Percentiles rank a stretch among this genome's conserved stretches.
These are phyloP conservation scores for Sclerotiophoma versabilis DNA, from an alignment of 2,329 filamentous ascomycete genomes.

Conservation along the genomic window DNA sequence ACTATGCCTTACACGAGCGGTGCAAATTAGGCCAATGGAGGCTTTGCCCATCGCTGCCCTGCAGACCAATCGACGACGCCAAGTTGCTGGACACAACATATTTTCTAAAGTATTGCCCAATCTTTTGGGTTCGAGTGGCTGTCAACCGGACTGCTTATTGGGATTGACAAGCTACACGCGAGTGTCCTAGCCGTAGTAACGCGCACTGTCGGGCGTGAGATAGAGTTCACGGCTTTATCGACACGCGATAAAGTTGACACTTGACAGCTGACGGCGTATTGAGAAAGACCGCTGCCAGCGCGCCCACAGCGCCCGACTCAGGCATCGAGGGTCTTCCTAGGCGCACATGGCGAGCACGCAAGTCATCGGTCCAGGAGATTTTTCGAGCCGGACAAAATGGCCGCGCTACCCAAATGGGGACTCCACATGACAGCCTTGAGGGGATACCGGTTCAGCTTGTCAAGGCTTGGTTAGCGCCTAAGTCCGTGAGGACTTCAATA, in stretches of 20 bases:
- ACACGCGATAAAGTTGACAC: slow-evolving; percentile 32
- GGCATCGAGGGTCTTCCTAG: slow-evolving; percentile 19
- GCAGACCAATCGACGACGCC: background rate
- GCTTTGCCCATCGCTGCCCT: slow-evolving; percentile 16
- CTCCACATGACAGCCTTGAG: slow-evolving; percentile 19
- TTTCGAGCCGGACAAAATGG: slow-evolving; percentile 29
- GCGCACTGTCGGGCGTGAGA: background rate
- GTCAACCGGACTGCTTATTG: slow-evolving; percentile 15
- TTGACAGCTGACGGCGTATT: slow-evolving; percentile 32
- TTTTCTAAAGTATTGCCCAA: slow-evolving; percentile 19
- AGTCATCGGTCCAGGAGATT: slow-evolving; percentile 39
- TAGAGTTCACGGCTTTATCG: slow-evolving; percentile 26
- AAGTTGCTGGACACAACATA: slow-evolving; percentile 14
- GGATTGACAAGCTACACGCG: slow-evolving; percentile 28
- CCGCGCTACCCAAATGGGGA: slow-evolving; percentile 25
- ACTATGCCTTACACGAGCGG: slow-evolving; percentile 13
- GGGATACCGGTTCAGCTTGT: slow-evolving; percentile 7
- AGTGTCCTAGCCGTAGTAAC: slow-evolving; percentile 1
- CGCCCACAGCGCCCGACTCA: slow-evolving; percentile 11
- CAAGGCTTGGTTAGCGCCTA: slow-evolving; percentile 28
- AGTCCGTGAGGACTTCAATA: slow-evolving; percentile 28
- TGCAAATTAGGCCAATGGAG: slow-evolving; percentile 29
- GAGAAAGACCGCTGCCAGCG: slow-evolving; percentile 20
- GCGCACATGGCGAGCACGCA: slow-evolving; percentile 35
- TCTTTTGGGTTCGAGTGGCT: slow-evolving; percentile 19